Evolutionary conservation across 75 land plant genomes (phyloP), one percentile per base, ranked within the genome.

Genomic region (Pinus taeda): DNA sequence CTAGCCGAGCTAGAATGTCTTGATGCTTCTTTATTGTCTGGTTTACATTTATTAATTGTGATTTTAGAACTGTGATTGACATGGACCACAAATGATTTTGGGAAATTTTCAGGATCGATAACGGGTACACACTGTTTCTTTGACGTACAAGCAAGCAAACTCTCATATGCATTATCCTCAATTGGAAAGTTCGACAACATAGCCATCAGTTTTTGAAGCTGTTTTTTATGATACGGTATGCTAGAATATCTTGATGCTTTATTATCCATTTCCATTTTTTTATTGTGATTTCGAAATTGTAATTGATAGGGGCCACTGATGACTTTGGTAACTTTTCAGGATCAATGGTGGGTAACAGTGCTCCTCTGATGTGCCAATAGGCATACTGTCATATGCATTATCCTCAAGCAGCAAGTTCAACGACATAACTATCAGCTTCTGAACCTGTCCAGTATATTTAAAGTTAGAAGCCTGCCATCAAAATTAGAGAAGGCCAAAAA

Each of bases 161-260:
- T 67, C 49, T 67, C 17, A 17, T 67, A 67, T 53, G 36, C 72
- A 21, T 69, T 59, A 55, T 59, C 53, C 57, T 60, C 75, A 37
- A 82, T 15, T 2, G 57, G 37, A 30, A 79, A 45, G 74, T 62
- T 79, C 39, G 80, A 64, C 7, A 55, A 39, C 69, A 57, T 64
- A 56, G 80, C 80, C 33, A 82, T 59, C 18, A 72, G 65, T 37
- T 65, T 72, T 6, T 82, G 83, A n/a, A 71, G 70, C 78, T 76
- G 56, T 15, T 15, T 33, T 33, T 33, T 1, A 33, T 33, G 1
- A 33, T 33, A 33, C 2, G 33, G 33, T 33, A 33, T 33, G 33
- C 33, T 33, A 33, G 33, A 33, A 33, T 33, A 1, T 33, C 33
- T 33, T 33, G 33, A 2, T 33, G 33, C 33, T 33, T 33, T 33